Percentiles rank a stretch among this genome's conserved stretches.
Evolutionary conservation across 345 rosid genomes (phyloP).

Genomic region (Pistacia integerrima): DNA sequence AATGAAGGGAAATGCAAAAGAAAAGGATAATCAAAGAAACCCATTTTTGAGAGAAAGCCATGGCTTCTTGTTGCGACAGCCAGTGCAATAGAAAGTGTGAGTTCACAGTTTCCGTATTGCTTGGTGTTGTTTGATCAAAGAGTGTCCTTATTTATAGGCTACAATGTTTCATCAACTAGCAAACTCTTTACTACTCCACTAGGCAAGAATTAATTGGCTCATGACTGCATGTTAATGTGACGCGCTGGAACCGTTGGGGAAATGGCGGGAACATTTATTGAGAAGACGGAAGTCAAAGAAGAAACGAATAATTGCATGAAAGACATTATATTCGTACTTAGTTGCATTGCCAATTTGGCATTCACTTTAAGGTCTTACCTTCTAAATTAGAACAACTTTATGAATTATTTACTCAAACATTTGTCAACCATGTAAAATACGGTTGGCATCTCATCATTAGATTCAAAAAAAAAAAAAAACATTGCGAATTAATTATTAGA

Average conservation of each 20-base stretch:
- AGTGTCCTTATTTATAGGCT: conserved; percentile 12
- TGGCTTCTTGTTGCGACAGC: conserved; percentile 4
- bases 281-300: conserved; percentile 12
- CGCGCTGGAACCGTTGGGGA: conserved; percentile 42
- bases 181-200: conserved; percentile 1
- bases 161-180: conserved; percentile 14
- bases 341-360: not conserved
- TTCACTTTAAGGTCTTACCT: too few species aligned
- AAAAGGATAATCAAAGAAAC: conserved; percentile 39
- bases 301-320: not conserved
- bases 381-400: too few species aligned
- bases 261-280: conserved; percentile 37
- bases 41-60: conserved; percentile 37
- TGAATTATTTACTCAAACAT: too few species aligned
- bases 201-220: conserved; percentile 24
- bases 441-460: too few species aligned
- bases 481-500: too few species aligned
- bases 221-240: conserved; percentile 9
- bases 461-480: too few species aligned
- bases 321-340: not conserved
- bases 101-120: too few species aligned
- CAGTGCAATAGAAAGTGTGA: not conserved
- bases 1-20: conserved; percentile 24
- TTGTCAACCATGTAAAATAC: too few species aligned
- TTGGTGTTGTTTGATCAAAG: conserved; percentile 6